A percentile compares a stretch with the other conserved stretches of the same genome.
These are phyloP conservation scores for Wickerhamiella kazuoi DNA, from an alignment of 805 yeast species.

Conservation along the genomic window DNA sequence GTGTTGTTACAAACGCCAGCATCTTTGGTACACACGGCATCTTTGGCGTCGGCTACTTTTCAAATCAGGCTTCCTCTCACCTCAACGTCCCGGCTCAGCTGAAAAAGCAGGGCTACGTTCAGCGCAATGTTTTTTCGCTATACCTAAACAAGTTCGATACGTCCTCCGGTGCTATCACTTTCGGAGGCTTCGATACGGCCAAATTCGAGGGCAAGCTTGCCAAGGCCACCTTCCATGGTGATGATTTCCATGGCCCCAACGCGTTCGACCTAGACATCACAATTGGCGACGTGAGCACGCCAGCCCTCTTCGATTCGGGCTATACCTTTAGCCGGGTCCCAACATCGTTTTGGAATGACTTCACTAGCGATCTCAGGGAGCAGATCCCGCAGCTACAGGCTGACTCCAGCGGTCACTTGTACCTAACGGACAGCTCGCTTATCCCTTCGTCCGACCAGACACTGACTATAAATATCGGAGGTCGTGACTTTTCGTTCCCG, in stretches of 20 bases:
- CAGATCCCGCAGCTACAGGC: too few species aligned
- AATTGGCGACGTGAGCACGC: background rate
- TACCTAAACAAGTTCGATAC: slow-evolving; percentile 2
- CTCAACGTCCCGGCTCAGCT: slow-evolving; percentile 4
- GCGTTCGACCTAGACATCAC: background rate
- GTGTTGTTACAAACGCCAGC: slow-evolving; percentile 34
- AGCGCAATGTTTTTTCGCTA: background rate
- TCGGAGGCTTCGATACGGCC: slow-evolving; percentile 24
- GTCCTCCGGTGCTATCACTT: slow-evolving; percentile 15
- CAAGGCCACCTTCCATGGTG: slow-evolving; percentile 12
- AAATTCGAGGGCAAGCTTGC: slow-evolving; percentile 22
- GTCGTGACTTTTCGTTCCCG: too few species aligned
- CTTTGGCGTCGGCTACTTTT: slow-evolving; percentile 21
- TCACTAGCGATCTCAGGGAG: too few species aligned
- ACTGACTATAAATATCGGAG: too few species aligned
- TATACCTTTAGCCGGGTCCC: background rate
- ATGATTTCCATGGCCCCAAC: background rate
- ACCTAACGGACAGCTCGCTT: too few species aligned
- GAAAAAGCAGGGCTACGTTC: background rate
- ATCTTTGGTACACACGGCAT: slow-evolving; percentile 28
- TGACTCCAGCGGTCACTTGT: too few species aligned
- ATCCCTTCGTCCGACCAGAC: too few species aligned
- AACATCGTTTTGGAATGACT: background rate
- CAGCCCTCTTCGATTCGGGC: background rate
- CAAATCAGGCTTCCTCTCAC: slow-evolving; percentile 19